A percentile compares a stretch with the other conserved stretches of the same genome.
These are phyloP conservation scores for Endocalyx cinctus DNA, from an alignment of 2,329 filamentous ascomycete genomes.

Conservation along the genomic window DNA sequence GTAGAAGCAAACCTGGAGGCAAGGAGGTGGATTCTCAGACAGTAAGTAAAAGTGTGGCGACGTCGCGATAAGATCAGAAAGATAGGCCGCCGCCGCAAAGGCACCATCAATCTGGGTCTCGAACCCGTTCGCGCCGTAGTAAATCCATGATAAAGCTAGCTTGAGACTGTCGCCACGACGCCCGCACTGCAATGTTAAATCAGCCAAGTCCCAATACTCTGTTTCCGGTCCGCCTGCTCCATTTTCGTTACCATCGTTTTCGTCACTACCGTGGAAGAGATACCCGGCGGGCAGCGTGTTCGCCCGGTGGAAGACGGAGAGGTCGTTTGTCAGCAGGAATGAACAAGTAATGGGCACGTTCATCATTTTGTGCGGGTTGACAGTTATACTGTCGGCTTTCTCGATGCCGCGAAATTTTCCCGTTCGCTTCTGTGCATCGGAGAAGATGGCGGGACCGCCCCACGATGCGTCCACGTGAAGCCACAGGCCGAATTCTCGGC, in stretches of 20 bases:
- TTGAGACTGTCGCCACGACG: constrained; percentile 82
- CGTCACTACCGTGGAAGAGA: constrained; percentile 61
- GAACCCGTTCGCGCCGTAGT: constrained; percentile 77
- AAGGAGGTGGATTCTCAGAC: constrained; percentile 73
- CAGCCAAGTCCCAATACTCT: constrained; percentile 79
- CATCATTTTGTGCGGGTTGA: constrained; percentile 98
- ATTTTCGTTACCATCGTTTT: constrained; percentile 30
- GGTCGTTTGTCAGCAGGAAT: constrained; percentile 76
- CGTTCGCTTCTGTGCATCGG: constrained; percentile 48
- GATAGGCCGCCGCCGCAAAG: constrained; percentile 64
- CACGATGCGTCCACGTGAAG: constrained; percentile 89
- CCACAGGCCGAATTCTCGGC: constrained; percentile 72
- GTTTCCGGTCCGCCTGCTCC: constrained; percentile 5
- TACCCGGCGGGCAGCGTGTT: constrained; percentile 88
- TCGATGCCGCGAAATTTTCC: constrained; percentile 65
- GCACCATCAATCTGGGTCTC: constrained; percentile 64
- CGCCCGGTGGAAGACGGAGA: constrained; percentile 71
- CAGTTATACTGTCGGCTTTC: constrained; percentile 74
- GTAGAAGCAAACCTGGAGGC: constrained; percentile 94
- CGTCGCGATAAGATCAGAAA: constrained; percentile 56
- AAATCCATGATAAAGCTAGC: constrained; percentile 82
- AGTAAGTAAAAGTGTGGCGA: constrained; percentile 63
- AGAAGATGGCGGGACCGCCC: constrained; percentile 84
- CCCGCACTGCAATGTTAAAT: constrained; percentile 90
- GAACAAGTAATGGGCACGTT: constrained; percentile 86